Percentiles rank a stretch among this genome's conserved stretches.
Conservation (phyloP, 257 asterid genomes). For the Vinca minor region DNA sequence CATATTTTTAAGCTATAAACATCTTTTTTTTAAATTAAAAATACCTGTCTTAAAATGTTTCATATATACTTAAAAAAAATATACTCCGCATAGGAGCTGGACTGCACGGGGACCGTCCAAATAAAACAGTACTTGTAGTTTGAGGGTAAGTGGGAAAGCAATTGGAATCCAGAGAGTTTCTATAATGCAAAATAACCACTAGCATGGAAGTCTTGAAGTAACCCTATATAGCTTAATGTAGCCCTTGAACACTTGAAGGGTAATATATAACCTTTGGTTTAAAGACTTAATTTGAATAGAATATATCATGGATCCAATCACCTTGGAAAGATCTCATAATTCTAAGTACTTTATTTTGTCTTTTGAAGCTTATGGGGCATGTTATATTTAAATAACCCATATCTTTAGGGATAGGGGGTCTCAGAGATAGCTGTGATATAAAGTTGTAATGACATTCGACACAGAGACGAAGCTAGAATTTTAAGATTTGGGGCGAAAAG, state of each 20-base stretch:
- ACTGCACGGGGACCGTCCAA: conserved; percentile 12
- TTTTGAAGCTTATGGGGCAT: conserved; percentile 1
- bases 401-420: conserved; percentile 2
- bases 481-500: too few species aligned
- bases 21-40: too few species aligned
- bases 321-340: conserved; percentile 22
- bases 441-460: conserved; percentile 3
- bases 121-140: conserved; percentile 12
- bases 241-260: conserved; percentile 42
- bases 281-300: background rate
- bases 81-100: too few species aligned
- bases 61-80: too few species aligned
- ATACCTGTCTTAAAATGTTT: too few species aligned
- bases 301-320: conserved; percentile 19
- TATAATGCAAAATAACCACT: conserved; percentile 10
- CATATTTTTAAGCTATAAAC: too few species aligned
- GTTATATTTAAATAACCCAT: background rate
- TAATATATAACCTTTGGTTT: background rate
- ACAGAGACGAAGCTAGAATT: too few species aligned
- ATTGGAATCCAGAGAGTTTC: conserved; percentile 8
- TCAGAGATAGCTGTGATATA: background rate
- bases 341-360: background rate
- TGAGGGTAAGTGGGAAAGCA: conserved; percentile 19
- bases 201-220: background rate
- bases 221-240: conserved; percentile 10